phyloP scores from a whole-genome alignment of 306 rosid genomes.

The Oemleria cerasiformis region DNA sequence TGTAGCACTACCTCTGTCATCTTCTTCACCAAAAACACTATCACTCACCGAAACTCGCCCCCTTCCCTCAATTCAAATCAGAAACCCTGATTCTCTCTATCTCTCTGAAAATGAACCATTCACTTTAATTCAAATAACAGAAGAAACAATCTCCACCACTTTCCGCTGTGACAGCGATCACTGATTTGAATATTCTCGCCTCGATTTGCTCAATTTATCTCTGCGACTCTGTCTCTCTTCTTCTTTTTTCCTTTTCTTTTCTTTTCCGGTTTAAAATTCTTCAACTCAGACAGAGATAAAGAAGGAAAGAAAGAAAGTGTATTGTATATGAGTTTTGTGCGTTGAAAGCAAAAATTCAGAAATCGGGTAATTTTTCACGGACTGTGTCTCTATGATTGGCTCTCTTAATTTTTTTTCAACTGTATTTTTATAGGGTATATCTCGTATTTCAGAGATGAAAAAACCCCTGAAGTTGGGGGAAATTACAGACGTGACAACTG shows the following conservation, averaged over 20 bases:
- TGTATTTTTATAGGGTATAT: constrained; percentile 12
- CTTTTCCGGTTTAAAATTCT: background rate
- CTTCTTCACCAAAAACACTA: constrained; percentile 28
- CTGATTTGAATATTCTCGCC: constrained; percentile 18
- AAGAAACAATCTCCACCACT: background rate
- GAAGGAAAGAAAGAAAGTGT: background rate
- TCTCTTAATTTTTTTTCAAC: background rate
- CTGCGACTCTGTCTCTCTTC: background rate
- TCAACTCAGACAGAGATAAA: background rate
- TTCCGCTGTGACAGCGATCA: background rate
- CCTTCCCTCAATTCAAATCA: background rate
- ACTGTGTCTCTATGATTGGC: background rate
- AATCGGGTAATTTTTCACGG: background rate
- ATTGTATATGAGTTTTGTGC: background rate
- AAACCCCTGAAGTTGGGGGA: background rate
- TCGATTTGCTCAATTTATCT: constrained; percentile 33
- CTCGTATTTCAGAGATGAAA: background rate
- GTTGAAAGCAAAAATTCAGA: background rate
- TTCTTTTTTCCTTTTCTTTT: background rate
- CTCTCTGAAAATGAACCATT: constrained; percentile 2
- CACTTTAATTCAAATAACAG: constrained; percentile 8
- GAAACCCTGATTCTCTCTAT: constrained; percentile 13
- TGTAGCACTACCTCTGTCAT: constrained; percentile 86
- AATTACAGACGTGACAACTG: constrained; percentile 33
- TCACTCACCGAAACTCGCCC: constrained; percentile 15